Base-by-base conservation (phyloP, 768 basidiomycete species). In the Collybia nuda region DNA sequence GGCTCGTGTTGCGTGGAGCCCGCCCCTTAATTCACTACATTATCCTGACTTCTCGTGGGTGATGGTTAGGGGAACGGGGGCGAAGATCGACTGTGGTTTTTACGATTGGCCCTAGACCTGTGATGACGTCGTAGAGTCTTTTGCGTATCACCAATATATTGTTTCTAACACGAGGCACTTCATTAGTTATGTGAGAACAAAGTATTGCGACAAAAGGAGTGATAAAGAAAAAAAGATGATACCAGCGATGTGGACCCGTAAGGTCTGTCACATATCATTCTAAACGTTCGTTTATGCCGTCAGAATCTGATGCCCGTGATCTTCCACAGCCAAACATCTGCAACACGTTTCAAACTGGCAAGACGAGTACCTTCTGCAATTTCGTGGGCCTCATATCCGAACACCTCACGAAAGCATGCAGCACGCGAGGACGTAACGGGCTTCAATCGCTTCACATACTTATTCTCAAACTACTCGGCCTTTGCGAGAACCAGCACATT, bases 21-120 rank as follows among this genome's bases (percentile, higher is more conserved):
- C 64, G 77, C 84, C 79, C 74, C 74, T 70, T 67, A n/a, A 86
- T 87, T 88, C 84, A 86, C 85, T 86, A 86, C 85, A 65, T 73
- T 80, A 79, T 76, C 79, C 75, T n/a, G n/a, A n/a, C n/a, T n/a
- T 62, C 40, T 54, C 63, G 70, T 76, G 74, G 77, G 63, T 69
- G 67, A 64, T 75, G 85, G 85, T 62, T 85, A 88, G 87, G 87
- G 88, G 86, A 89, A 90, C 85, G 59, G 82, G 80, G 86, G 88
- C 85, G 84, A 55, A 88, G 70, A 87, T 77, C 52, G 56, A 82
- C 21, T 53, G 32, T 52, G 40, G n/a, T 41, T 21, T 21, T 41
- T 21, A 21, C 21, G 23, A 41, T 21, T 41, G 19, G 19, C 23
- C 23, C 40, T 41, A 6, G 40, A 41, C 32, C 32, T 32, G 32